These are phyloP conservation scores for Sporisorium graminicola DNA, from an alignment of 1,284 basidiomycete genomes.

Conservation along the genomic window DNA sequence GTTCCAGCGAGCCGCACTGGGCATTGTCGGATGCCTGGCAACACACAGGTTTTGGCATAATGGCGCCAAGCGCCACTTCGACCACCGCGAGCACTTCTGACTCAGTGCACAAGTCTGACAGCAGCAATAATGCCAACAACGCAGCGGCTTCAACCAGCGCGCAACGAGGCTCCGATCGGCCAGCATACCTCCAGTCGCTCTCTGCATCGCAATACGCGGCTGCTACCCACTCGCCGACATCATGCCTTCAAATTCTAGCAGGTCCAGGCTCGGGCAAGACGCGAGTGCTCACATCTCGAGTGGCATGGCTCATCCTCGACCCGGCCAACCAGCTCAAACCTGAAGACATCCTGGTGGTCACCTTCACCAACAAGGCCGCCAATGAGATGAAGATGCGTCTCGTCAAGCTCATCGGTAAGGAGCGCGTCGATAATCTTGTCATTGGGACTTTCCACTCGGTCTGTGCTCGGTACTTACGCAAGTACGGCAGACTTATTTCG, in stretches of 20 bases:
- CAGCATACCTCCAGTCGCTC: conserved; percentile 46
- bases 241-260: conserved; percentile 66
- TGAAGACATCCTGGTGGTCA: conserved; percentile 67
- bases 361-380: conserved; percentile 82
- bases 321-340: conserved; percentile 53
- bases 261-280: conserved; percentile 69
- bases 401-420: conserved; percentile 78
- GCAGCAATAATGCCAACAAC: conserved; percentile 5
- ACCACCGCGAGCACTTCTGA: not conserved
- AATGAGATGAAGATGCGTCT: conserved; percentile 87
- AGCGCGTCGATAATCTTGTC: conserved; percentile 76
- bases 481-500: conserved; percentile 76
- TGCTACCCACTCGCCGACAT: conserved; percentile 54
- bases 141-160: not conserved
- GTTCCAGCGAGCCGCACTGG: not conserved
- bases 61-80: conserved; percentile 18
- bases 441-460: conserved; percentile 84
- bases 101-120: not conserved
- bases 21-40: not conserved
- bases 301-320: conserved; percentile 63
- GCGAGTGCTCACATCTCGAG: conserved; percentile 64
- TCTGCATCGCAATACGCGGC: conserved; percentile 60
- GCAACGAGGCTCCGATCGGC: not conserved
- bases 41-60: not conserved
- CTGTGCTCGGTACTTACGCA: conserved; percentile 79